A percentile compares a stretch with the other conserved stretches of the same genome.
These are phyloP conservation scores for Dendrobium officinale DNA, from an alignment of 106 monocot genomes.

Conservation along the genomic window DNA sequence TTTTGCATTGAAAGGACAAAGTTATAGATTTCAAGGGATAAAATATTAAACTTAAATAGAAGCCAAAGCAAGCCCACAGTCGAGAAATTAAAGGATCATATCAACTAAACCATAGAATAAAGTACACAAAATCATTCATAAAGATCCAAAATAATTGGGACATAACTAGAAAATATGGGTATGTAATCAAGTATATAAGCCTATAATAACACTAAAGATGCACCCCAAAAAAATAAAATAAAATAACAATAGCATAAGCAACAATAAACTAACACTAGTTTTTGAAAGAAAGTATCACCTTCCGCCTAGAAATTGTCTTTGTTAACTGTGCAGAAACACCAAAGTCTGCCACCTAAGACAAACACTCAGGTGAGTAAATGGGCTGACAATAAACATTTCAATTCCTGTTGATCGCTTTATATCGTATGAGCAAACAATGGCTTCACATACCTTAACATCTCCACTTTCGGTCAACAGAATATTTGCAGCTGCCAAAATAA, in stretches of 20 bases:
- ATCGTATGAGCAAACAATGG: not conserved
- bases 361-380: constrained; percentile 12
- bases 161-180: not conserved
- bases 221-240: not conserved
- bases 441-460: constrained; percentile 77
- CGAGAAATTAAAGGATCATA: not conserved
- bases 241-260: not conserved
- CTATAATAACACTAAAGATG: not conserved
- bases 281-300: constrained; percentile 34
- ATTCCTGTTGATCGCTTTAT: not conserved
- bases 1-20: not conserved
- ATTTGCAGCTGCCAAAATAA: constrained; percentile 80
- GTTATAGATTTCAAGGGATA: not conserved
- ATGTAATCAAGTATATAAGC: not conserved
- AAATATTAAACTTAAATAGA: not conserved
- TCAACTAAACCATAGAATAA: not conserved
- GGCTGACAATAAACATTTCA: not conserved
- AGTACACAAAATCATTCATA: not conserved
- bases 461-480: constrained; percentile 89
- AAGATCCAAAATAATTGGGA: not conserved
- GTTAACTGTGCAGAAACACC: constrained; percentile 98
- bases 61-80: not conserved
- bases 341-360: constrained; percentile 94
- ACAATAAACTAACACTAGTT: not conserved
- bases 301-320: constrained; percentile 95